Conservation (phyloP, 139 green algal genomes). For the Micromonas pusilla region DNA sequence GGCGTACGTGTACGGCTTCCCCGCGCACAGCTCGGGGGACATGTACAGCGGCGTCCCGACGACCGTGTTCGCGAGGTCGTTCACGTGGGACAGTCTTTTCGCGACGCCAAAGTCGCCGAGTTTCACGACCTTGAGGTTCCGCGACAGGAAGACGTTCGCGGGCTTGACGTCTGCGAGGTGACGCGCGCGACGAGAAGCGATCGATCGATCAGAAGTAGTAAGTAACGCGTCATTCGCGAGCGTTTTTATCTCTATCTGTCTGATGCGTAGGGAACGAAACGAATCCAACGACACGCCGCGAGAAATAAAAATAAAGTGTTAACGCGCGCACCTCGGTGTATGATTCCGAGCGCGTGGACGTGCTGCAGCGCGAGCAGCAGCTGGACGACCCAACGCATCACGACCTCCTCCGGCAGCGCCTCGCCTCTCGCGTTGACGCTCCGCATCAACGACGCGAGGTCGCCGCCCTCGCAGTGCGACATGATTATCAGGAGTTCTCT, state of each 20-base stretch:
- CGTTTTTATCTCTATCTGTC: neutral
- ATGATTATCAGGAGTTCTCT: slow-evolving; percentile 24
- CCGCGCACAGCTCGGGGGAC: slow-evolving; percentile 29
- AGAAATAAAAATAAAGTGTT: too few relatives aligned
- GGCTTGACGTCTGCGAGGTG: slow-evolving; percentile 12
- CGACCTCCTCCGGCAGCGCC: slow-evolving; percentile 17
- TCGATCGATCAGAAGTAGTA: slow-evolving; percentile 18
- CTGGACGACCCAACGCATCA: slow-evolving; percentile 36
- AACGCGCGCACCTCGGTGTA: slow-evolving; percentile 35
- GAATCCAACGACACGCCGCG: too few relatives aligned
- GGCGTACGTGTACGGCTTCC: slow-evolving; percentile 35
- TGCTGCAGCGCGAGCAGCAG: slow-evolving; percentile 31
- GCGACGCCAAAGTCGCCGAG: slow-evolving; percentile 38
- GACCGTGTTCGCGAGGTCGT: slow-evolving; percentile 29
- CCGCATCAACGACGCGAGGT: slow-evolving; percentile 25
- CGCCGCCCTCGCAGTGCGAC: slow-evolving; percentile 28
- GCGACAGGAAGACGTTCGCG: slow-evolving; percentile 24
- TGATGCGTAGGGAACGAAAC: neutral
- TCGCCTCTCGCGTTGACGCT: neutral
- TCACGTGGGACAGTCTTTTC: slow-evolving; percentile 15
- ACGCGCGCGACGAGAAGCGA: neutral
- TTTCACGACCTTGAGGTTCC: slow-evolving; percentile 6
- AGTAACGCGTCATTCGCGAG: slow-evolving; percentile 4
- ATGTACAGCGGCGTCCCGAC: slow-evolving; percentile 41
- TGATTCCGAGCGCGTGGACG: slow-evolving; percentile 29